Conservation (phyloP, 371 early-diverging fungal species). For the Nematocida sp. region DNA sequence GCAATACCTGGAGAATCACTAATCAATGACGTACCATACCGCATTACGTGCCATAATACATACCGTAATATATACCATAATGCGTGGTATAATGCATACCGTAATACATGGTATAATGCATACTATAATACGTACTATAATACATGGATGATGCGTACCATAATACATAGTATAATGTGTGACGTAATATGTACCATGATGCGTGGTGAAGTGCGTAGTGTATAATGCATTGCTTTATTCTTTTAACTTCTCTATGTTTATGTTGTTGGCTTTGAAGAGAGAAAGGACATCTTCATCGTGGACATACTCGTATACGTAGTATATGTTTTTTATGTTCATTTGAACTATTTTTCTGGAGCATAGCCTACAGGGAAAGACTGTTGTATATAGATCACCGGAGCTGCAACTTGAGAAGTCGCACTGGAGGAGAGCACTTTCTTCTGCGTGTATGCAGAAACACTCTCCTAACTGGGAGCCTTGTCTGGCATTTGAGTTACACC, state of each 20-base stretch:
- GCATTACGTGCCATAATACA: too few species aligned
- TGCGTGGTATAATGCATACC: too few species aligned
- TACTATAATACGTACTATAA: too few species aligned
- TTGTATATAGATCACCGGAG: constrained; percentile 45
- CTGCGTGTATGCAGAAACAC: constrained; percentile 92
- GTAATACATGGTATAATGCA: too few species aligned
- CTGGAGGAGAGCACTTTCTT: constrained; percentile 81
- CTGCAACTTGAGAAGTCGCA: constrained; percentile 60
- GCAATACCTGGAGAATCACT: constrained; percentile 38
- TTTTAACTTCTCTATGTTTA: neutral
- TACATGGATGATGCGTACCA: too few species aligned
- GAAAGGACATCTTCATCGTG: constrained; percentile 2
- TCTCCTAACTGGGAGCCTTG: constrained; percentile 75
- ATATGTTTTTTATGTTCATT: constrained; percentile 79
- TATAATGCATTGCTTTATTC: too few species aligned
- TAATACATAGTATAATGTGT: too few species aligned
- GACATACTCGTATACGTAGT: constrained; percentile 69
- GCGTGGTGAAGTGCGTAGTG: too few species aligned
- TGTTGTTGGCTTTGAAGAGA: constrained; percentile 1
- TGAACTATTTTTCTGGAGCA: constrained; percentile 92
- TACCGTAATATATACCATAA: too few species aligned
- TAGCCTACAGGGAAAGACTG: constrained; percentile 68
- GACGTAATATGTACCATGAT: too few species aligned
- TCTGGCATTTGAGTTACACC: constrained; percentile 76
- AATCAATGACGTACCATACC: constrained; percentile 3